Conservation (phyloP, 2,329 filamentous ascomycete species). For the Cryphonectria nitschkei region DNA sequence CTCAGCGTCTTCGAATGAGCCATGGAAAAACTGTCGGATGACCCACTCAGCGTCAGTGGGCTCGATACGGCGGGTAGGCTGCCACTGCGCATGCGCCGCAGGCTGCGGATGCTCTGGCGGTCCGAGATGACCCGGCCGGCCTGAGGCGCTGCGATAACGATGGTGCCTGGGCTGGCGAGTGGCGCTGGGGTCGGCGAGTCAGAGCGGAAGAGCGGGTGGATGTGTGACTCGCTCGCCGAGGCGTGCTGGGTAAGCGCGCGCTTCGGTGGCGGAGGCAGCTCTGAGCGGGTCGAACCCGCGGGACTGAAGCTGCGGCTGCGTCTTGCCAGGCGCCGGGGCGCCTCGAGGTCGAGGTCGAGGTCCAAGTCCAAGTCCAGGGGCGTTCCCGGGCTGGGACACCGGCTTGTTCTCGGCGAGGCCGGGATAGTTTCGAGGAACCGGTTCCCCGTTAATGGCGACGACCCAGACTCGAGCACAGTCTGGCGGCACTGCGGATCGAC, state of each 20-base stretch:
- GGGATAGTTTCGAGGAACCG: conserved; percentile 73
- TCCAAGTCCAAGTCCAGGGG: conserved; percentile 63
- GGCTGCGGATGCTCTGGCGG: conserved; percentile 52
- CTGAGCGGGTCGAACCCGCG: conserved; percentile 34
- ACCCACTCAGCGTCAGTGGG: conserved; percentile 54
- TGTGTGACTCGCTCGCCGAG: conserved; percentile 64
- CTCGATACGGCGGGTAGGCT: conserved; percentile 53
- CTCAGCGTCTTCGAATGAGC: conserved; percentile 16
- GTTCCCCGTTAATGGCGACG: conserved; percentile 45
- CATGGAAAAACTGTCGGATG: conserved; percentile 50
- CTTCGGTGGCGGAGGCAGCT: conserved; percentile 35
- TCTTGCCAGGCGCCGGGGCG: conserved; percentile 35
- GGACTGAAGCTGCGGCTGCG: conserved; percentile 59
- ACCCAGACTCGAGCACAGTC: conserved; percentile 55
- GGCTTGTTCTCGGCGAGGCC: conserved; percentile 65
- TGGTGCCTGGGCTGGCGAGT: conserved; percentile 68
- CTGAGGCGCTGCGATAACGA: conserved; percentile 71
- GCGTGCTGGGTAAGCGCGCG: conserved; percentile 40
- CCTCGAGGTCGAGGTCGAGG: conserved; percentile 56
- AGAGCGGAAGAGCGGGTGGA: conserved; percentile 77
- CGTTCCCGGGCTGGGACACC: conserved; percentile 66
- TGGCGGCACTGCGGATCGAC: conserved; percentile 67
- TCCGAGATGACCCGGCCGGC: conserved; percentile 67
- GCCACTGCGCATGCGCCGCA: conserved; percentile 59
- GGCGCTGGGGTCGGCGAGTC: conserved; percentile 72